Evolutionary conservation across 345 rosid genomes (phyloP).

Genomic region (Physaria fendleri): DNA sequence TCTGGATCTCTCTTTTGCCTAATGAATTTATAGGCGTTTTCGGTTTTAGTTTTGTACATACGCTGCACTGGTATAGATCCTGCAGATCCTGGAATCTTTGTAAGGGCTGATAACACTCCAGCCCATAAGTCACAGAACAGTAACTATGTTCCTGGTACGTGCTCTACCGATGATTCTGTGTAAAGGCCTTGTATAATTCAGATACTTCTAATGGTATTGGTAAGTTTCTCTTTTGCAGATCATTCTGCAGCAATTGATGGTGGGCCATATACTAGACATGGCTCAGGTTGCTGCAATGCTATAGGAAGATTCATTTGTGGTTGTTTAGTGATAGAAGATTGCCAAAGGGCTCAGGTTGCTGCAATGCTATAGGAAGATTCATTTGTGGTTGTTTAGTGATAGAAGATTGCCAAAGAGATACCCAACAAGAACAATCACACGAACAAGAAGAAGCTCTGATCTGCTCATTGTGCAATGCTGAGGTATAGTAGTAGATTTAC

Average conservation of each 20-base stretch:
- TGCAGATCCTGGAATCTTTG: constrained; percentile 83
- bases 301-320: constrained; percentile 56
- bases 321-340: constrained; percentile 57
- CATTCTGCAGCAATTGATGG: constrained; percentile 45
- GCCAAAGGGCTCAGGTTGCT: constrained; percentile 50
- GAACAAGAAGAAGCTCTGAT: constrained; percentile 59
- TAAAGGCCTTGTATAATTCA: neutral
- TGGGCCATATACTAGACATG: constrained; percentile 34
- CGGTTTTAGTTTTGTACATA: constrained; percentile 66
- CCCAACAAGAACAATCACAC: constrained; percentile 38
- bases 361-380: constrained; percentile 44
- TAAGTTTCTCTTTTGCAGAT: constrained; percentile 36
- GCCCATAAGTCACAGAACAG: constrained; percentile 46
- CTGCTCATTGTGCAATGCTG: constrained; percentile 92
- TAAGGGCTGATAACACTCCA: constrained; percentile 47
- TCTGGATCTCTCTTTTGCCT: neutral
- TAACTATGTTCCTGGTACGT: constrained; percentile 17
- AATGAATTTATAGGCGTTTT: constrained; percentile 46
- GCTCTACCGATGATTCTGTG: neutral
- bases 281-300: constrained; percentile 42
- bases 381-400: constrained; percentile 55
- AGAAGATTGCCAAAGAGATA: constrained; percentile 72
- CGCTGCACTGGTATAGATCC: constrained; percentile 93
- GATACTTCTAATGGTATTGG: neutral
- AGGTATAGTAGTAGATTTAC: constrained; percentile 35